Evolutionary conservation across 2,329 filamentous ascomycete species (phyloP).

Genomic region (Fusarium robinianum): DNA sequence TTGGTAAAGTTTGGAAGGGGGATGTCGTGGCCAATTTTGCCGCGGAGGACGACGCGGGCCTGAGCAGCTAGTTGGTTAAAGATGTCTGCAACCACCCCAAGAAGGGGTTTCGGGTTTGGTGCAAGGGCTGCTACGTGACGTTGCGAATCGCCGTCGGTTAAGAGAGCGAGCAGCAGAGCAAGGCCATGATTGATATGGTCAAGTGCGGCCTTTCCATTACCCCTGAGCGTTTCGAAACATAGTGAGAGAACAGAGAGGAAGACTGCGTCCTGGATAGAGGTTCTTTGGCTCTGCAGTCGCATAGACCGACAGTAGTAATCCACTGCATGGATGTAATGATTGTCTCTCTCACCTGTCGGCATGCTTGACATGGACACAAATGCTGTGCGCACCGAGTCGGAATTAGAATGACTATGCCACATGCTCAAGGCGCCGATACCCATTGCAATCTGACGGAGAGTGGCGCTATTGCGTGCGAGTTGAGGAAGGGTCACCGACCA

Average conservation of each 20-base stretch:
- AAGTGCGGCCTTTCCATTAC: slow-evolving; percentile 38
- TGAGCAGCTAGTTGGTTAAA: slow-evolving; percentile 22
- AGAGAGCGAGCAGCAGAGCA: slow-evolving; percentile 39
- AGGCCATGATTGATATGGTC: slow-evolving; percentile 45
- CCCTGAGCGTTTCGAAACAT: slow-evolving; percentile 40
- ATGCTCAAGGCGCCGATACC: slow-evolving; percentile 38
- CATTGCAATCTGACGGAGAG: slow-evolving; percentile 40
- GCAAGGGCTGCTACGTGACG: slow-evolving; percentile 15
- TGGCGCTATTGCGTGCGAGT: slow-evolving; percentile 33
- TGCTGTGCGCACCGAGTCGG: not conserved
- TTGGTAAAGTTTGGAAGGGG: slow-evolving; percentile 28
- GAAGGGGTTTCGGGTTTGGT: slow-evolving; percentile 29
- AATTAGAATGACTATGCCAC: slow-evolving; percentile 10
- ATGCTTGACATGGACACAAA: not conserved
- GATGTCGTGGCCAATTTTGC: slow-evolving; percentile 8
- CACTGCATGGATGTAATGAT: slow-evolving; percentile 41
- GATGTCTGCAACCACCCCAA: slow-evolving; percentile 22
- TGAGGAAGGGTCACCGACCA: slow-evolving; percentile 41
- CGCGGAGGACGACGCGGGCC: slow-evolving; percentile 19
- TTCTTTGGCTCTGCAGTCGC: slow-evolving; percentile 35
- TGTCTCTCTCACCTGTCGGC: not conserved
- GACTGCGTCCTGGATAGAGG: slow-evolving; percentile 37
- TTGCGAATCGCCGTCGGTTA: slow-evolving; percentile 33
- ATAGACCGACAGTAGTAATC: slow-evolving; percentile 43
- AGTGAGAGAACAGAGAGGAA: slow-evolving; percentile 41